Base-by-base conservation (phyloP, 1,284 basidiomycete species). In the Xerocomus cyaneibrunnescens region DNA sequence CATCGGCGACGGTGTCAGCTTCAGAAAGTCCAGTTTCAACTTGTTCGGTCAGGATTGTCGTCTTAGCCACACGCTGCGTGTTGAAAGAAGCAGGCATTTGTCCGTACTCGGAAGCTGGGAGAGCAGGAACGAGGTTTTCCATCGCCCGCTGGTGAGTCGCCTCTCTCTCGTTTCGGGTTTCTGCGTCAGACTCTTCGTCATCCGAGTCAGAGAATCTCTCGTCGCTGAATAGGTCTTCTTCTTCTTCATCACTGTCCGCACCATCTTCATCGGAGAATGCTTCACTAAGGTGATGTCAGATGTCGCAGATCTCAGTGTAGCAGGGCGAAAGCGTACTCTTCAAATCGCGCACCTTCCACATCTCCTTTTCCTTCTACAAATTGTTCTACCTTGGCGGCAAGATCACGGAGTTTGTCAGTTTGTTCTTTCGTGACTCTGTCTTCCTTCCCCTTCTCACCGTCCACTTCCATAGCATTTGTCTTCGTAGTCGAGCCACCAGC, bases 281-380 rank as follows among this genome's bases (percentile, higher is more conserved):
- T 53, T 89, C 88, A 55, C 87, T 89, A 28, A 19, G 36, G 22
- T 41, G 27, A 22, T 48, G 34, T 58, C 34, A 54, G 39, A 34
- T 48, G 44, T 48, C 40, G 22, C 55, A 46, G 48, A 31, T 45
- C 17, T 28, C 6, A 17, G 28, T 21, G 37, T 22, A 45, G 48
- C 23, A n/a, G 31, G 28, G 27, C 36, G 10, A 16, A 74, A 25
- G 27, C 89, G 63, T 71, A 96, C 93, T 95, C 94, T 45, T 87
- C 83, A 62, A 98, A 95, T 55, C 78, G 72, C 0, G 92, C 94
- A 2, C 94, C 94, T 59, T 92, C 86, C 6, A 96, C 56, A 57
- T 90, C 87, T 6, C 94, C 94, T 66, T 94, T 73, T 2, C 89
- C 92, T 59, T 93, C 86, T 2, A 98, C 83, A 65, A 98, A 98